Base-by-base conservation (phyloP, 768 basidiomycete species). In the Daedalea quercina region DNA sequence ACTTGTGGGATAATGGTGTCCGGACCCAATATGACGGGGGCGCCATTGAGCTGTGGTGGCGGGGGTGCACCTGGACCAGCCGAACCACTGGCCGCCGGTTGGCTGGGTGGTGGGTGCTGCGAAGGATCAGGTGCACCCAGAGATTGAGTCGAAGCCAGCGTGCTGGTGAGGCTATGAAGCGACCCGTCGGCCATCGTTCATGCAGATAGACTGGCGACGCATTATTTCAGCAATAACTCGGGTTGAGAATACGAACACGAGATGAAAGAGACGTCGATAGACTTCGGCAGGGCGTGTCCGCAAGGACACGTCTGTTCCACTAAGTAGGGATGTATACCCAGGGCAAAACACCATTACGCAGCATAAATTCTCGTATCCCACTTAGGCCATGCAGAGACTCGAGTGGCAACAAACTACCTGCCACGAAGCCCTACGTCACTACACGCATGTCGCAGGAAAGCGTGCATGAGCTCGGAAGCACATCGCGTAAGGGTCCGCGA, bases 151-250 rank as follows among this genome's bases (percentile, higher is more conserved):
- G 58, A 54, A 3, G 53, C 23, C 28, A 60, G 48, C n/a, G 59
- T 57, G 54, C 59, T 60, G 20, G 56, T 49, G 24, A 60, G 43
- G 50, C 56, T 60, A 34, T 60, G 56, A 26, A 60, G 50, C 9
- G 59, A 49, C 19, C 46, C 51, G 47, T 60, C 59, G 40, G 59
- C 59, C 59, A 60, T 60, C 8, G 24, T 49, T 34, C 34, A 9
- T 50, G 48, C 11, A 40, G 33, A 19, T 31, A 25, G 11, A 33
- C 9, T 17, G 22, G 42, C 12, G 4, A 20, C 7, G 15, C 37
- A 50, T 50, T 3, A 34, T 37, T 40, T 47, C 25, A 28, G 31
- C 45, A 13, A 6, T 22, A 11, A 24, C 24, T 20, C n/a, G 34
- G 33, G 22, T 33, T 8, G 19, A 49, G 15, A 49, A 11, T n/a